A percentile compares a stretch with the other conserved stretches of the same genome.
phyloP scores from a whole-genome alignment of 78 protist genomes.

The Cavenderia fasciculata region DNA sequence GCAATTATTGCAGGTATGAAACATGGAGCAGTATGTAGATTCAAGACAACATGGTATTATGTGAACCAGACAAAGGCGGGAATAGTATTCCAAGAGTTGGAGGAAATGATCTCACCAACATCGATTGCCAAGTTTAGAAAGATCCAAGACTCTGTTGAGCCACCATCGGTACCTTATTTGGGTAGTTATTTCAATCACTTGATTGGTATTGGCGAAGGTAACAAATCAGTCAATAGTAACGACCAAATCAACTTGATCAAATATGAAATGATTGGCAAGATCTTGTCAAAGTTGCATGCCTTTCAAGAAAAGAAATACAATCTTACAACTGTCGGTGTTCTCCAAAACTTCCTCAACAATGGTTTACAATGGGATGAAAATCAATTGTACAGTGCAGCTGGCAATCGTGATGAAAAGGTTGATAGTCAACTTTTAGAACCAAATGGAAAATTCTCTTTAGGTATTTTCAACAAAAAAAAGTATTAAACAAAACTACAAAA shows the following conservation, averaged over 20 bases:
- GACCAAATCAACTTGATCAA: conserved; percentile 51
- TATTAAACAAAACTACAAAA: too few relatives aligned
- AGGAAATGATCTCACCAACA: conserved; percentile 37
- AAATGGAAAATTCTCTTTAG: not conserved
- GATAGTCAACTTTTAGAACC: not conserved
- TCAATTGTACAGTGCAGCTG: conserved; percentile 10
- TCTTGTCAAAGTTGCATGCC: not conserved
- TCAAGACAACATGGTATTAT: conserved; percentile 52
- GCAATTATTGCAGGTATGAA: conserved; percentile 75
- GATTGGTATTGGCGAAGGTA: conserved; percentile 56
- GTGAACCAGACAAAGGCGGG: conserved; percentile 32
- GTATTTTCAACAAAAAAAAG: too few relatives aligned
- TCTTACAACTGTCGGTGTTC: conserved; percentile 22
- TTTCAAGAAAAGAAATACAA: conserved; percentile 45
- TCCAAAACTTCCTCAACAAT: conserved; percentile 22
- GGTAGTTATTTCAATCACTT: conserved; percentile 54
- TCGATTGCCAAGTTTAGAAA: conserved; percentile 26
- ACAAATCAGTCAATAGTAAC: conserved; percentile 19
- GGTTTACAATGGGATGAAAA: not conserved
- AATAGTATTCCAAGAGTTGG: conserved; percentile 34
- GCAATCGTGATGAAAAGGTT: conserved; percentile 24
- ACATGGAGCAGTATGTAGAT: conserved; percentile 32
- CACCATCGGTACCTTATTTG: conserved; percentile 51
- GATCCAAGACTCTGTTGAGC: conserved; percentile 42
- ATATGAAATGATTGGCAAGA: conserved; percentile 68